Conservation (phyloP, 176 grass and related monocot species). For the Lolium multiflorum region DNA sequence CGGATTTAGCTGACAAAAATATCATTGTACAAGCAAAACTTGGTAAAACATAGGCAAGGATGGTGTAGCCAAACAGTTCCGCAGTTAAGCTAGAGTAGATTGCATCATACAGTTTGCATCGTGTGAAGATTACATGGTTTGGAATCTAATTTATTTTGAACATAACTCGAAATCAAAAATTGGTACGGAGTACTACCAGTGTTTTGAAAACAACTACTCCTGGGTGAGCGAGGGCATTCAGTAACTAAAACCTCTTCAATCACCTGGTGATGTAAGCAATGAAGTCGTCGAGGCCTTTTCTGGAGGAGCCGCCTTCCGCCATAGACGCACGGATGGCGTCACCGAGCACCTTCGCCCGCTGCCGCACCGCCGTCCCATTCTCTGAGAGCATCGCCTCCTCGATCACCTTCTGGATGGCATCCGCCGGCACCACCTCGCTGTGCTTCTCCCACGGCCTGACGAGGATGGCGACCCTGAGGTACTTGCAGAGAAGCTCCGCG, state of each 20-base stretch:
- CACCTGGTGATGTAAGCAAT: conserved; percentile 6
- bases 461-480: conserved; percentile 30
- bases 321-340: not conserved
- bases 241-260: not conserved
- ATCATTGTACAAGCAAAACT: no score
- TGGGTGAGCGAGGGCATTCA: no score
- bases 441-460: conserved; percentile 50
- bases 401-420: not conserved
- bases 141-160: no score
- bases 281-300: not conserved
- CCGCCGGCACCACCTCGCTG: not conserved
- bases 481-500: conserved; percentile 50
- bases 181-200: no score
- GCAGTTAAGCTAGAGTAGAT: no score
- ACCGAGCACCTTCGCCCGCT: conserved; percentile 7
- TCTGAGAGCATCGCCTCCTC: not conserved
- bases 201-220: no score
- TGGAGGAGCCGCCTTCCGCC: not conserved
- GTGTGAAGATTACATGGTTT: no score
- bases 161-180: no score
- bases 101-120: no score
- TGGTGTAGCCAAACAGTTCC: no score
- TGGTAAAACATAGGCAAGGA: no score
- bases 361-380: not conserved
- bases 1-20: no score